Base-by-base conservation (phyloP, 2,329 filamentous ascomycete genomes). In the Leptographium galeiforme region DNA sequence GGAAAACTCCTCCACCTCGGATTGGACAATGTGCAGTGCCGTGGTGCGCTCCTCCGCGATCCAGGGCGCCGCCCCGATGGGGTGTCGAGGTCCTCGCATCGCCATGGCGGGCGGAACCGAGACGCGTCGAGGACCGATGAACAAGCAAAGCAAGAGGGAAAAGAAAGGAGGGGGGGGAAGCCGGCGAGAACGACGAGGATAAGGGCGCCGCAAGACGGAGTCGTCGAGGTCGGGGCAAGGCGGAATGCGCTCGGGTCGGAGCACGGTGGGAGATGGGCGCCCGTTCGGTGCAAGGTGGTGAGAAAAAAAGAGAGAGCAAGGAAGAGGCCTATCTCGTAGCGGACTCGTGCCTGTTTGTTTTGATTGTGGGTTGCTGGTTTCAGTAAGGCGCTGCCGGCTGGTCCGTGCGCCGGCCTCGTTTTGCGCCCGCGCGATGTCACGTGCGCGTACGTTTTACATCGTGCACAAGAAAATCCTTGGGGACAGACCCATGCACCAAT, bases 1-100 rank as follows among this genome's bases (percentile, higher is more conserved):
- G 45, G 87, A 81, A 64, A 97, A 94, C 70, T 98, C 94, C 60
- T 97, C 91, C 53, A 87, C 79, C 67, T 97, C 93, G 53, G 89
- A 79, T 48, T 85, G 77, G 16, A 86, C 78, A 58, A 96, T 82
- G 59, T 87, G 79, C 53, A 82, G 72, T 14, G 88, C 84, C 63
- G 90, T 86, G 45, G 84, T 78, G 61, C 90, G 81, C 73, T 98
- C 93, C 60, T 88, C 83, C 36, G 82, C 73, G 59, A 96, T 81
- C 93, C 93, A 98, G 70, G 84, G 75, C 62, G 81, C 73, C 56
- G 89, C 93, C 67, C 89, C 90, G 61, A 95, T 82, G 64, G 85
- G 77, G 63, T 80, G 67, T 68, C 79, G 80, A 70, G 79, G 71
- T 66, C 72, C 63, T 70, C 75, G 68, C 70, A 75, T 74, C 54